Percentiles rank a stretch among this genome's conserved stretches.
phyloP scores from a whole-genome alignment of 306 rosid species.

The Medicago arabica region DNA sequence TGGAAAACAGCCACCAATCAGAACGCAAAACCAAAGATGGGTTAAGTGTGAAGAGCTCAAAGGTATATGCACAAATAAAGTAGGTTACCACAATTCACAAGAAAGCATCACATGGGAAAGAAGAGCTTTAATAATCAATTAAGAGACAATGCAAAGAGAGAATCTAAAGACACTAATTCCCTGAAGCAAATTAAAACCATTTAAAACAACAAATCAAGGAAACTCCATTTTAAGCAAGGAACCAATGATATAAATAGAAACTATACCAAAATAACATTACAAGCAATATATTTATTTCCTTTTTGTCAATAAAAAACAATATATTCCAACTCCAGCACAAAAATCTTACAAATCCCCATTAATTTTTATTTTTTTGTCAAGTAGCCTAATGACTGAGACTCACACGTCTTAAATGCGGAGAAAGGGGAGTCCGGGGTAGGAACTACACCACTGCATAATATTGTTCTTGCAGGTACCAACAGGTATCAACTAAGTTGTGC shows the following conservation, averaged over 20 bases:
- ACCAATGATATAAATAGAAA: conserved; percentile 33
- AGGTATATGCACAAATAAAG: conserved; percentile 39
- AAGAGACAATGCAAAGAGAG: conserved; percentile 45
- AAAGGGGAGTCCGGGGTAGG: too few relatives aligned
- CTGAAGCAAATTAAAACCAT: conserved; percentile 60
- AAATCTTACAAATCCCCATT: conserved; percentile 18
- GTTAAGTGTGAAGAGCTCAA: conserved; percentile 43
- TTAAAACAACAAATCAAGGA: conserved; percentile 45
- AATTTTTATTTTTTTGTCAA: too few relatives aligned
- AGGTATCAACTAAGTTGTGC: too few relatives aligned
- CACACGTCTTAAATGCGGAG: too few relatives aligned
- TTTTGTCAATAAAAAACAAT: too few relatives aligned
- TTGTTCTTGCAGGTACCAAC: too few relatives aligned
- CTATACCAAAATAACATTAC: conserved; percentile 9
- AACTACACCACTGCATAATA: too few relatives aligned
- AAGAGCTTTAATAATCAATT: conserved; percentile 44
- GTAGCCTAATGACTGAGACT: too few relatives aligned
- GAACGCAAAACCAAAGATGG: conserved; percentile 37
- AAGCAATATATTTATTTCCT: conserved; percentile 5
- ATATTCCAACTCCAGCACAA: conserved; percentile 17
- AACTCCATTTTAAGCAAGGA: conserved; percentile 38
- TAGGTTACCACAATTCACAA: conserved; percentile 61
- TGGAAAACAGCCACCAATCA: conserved; percentile 32
- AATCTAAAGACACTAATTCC: conserved; percentile 56
- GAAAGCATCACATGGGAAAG: conserved; percentile 74